These are phyloP conservation scores for Fusarium tuaranense DNA, from an alignment of 2,329 filamentous ascomycete genomes.

Conservation along the genomic window DNA sequence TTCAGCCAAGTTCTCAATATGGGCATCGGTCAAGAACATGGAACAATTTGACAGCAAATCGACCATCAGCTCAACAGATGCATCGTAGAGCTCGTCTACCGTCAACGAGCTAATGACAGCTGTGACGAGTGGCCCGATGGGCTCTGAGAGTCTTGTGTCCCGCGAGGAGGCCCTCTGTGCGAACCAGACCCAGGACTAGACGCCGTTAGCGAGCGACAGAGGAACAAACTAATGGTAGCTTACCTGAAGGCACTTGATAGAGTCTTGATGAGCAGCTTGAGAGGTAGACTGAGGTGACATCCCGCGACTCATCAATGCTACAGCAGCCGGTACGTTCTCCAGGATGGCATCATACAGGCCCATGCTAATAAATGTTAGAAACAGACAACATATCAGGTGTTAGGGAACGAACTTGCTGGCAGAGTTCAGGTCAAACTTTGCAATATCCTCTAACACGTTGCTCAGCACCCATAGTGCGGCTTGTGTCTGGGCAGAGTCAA, in stretches of 20 bases:
- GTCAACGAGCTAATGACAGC: conserved; percentile 71
- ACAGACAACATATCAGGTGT: conserved; percentile 21
- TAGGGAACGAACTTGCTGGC: conserved; percentile 62
- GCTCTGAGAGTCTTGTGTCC: conserved; percentile 66
- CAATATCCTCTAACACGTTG: conserved; percentile 51
- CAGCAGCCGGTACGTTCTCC: conserved; percentile 55
- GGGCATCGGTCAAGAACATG: conserved; percentile 68
- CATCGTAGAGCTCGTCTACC: conserved; percentile 68
- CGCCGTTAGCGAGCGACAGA: conserved; percentile 11
- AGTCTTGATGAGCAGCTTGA: conserved; percentile 61
- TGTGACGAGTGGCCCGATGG: conserved; percentile 70
- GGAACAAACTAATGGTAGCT: conserved; percentile 25
- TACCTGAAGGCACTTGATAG: conserved; percentile 71
- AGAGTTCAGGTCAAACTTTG: conserved; percentile 73
- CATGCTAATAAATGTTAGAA: conserved; percentile 46
- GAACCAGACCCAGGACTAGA: conserved; percentile 79
- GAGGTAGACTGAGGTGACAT: conserved; percentile 47
- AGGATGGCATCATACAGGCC: conserved; percentile 55
- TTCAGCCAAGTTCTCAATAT: conserved; percentile 68
- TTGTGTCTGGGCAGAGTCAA: conserved; percentile 61
- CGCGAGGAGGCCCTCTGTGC: conserved; percentile 73
- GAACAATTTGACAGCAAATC: conserved; percentile 75
- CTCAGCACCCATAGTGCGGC: conserved; percentile 72
- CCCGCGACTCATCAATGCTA: conserved; percentile 54
- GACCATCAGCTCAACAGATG: conserved; percentile 72